Percentiles rank a stretch among this genome's conserved stretches.
These are phyloP conservation scores for Rhodotorula sp. DNA, from an alignment of 1,284 basidiomycete species.

Conservation along the genomic window DNA sequence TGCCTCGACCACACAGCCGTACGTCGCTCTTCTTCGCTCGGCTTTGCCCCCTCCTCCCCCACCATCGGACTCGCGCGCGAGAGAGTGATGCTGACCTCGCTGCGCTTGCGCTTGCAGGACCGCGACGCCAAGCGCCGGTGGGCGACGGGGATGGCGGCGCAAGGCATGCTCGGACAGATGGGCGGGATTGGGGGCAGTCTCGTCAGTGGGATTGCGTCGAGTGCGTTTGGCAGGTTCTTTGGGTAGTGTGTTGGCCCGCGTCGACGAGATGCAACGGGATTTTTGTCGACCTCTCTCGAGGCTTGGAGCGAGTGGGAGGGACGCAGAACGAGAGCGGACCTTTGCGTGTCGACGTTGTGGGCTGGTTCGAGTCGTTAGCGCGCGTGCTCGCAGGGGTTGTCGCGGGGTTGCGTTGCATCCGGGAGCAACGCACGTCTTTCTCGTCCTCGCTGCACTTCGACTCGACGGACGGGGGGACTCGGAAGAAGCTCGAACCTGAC, in stretches of 20 bases:
- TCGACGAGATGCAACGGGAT: background rate
- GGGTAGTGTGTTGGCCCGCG: constrained; percentile 2
- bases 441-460: too few relatives aligned
- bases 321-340: background rate
- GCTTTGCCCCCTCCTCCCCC: too few relatives aligned
- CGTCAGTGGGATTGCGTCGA: constrained; percentile 37
- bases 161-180: constrained; percentile 39
- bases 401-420: too few relatives aligned
- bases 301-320: background rate
- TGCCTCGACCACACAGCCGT: background rate
- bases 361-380: too few relatives aligned
- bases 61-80: background rate
- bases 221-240: constrained; percentile 31
- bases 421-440: too few relatives aligned
- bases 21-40: background rate
- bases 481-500: too few relatives aligned
- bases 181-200: constrained; percentile 43
- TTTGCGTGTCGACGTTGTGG: too few relatives aligned
- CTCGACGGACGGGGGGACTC: too few relatives aligned
- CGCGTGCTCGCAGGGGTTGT: too few relatives aligned
- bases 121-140: constrained; percentile 45
- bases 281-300: too few relatives aligned
- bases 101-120: constrained; percentile 23
- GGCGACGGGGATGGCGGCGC: constrained; percentile 44
- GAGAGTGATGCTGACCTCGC: background rate